Percentiles rank a stretch among this genome's conserved stretches.
These are phyloP conservation scores for Astrephomene gubernaculifera DNA, from an alignment of 139 green algal species.

Conservation along the genomic window DNA sequence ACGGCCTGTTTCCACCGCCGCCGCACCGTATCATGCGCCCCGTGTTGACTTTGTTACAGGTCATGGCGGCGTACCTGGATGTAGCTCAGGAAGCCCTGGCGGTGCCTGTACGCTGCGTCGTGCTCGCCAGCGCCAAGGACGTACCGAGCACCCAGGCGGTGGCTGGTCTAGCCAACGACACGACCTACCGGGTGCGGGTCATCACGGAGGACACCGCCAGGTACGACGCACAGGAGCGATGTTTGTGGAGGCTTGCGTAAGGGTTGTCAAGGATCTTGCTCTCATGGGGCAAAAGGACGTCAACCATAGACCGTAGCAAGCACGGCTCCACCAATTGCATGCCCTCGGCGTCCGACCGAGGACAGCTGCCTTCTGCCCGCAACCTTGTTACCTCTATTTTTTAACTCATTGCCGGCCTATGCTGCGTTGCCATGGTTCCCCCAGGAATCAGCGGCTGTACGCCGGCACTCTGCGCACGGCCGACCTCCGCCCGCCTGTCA, in stretches of 20 bases:
- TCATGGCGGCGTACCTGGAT: neutral
- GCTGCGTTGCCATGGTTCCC: too few relatives aligned
- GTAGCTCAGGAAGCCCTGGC: neutral
- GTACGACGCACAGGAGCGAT: neutral
- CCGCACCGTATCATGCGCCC: too few relatives aligned
- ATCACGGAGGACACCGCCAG: slow-evolving; percentile 35
- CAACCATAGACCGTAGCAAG: too few relatives aligned
- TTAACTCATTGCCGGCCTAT: too few relatives aligned
- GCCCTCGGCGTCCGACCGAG: too few relatives aligned
- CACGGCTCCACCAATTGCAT: too few relatives aligned
- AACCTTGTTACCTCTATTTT: too few relatives aligned
- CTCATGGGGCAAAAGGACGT: too few relatives aligned
- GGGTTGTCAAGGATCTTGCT: too few relatives aligned
- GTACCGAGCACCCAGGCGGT: neutral
- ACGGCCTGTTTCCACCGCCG: too few relatives aligned
- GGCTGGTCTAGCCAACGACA: slow-evolving; percentile 41
- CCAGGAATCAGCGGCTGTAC: slow-evolving; percentile 47
- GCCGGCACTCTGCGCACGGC: slow-evolving; percentile 35
- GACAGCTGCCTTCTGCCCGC: too few relatives aligned
- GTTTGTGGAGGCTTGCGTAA: neutral
- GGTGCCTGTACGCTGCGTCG: neutral
- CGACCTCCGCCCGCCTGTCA: slow-evolving; percentile 51
- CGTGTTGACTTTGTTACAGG: neutral
- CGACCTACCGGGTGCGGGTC: slow-evolving; percentile 46
- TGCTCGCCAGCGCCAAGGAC: neutral